Base-by-base conservation (phyloP, 257 asterid species). In the Rehmannia glutinosa region DNA sequence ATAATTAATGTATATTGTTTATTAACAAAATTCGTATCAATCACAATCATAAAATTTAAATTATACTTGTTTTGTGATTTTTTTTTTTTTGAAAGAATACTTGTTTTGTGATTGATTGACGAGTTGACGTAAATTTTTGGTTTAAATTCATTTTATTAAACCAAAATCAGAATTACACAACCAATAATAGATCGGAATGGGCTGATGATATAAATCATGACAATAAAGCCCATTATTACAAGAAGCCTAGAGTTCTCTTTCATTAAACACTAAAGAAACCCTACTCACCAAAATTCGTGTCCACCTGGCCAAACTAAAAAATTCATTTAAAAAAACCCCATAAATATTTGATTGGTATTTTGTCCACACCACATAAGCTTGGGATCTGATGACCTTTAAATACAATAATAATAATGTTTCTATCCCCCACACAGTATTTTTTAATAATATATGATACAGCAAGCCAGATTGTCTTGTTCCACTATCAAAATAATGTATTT, bases 401-500 rank as follows among this genome's bases (percentile, higher is more conserved):
- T 64, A 68, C 57, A 61, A 35, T 43, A 50, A 74, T 59, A 67
- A 79, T 64, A 20, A 66, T 79, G 72, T 77, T 68, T 59, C 69
- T 71, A 62, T 68, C 81, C 39, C 73, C 62, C 64, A 51, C 57
- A 45, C 21, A 21, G 9, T 55, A 23, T 10, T 47, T 56, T 53
- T 32, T 58, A 59, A 33, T 66, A 62, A 45, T 63, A 72, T 68
- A 62, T 42, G 43, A 53, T 64, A 68, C 64, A 56, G 59, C 73
- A 55, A 69, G 80, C 79, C 73, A 78, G 80, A 82, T 80, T 77
- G 83, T 84, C 82, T 82, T 76, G 81, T 79, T 77, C 86, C 86
- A 84, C 82, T 79, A 78, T 56, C 78, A 61, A 62, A 73, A 46
- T 75, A 69, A 17, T 59, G 13, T 81, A 46, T 4, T 50, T 27